phyloP scores from a whole-genome alignment of 2,329 filamentous ascomycete genomes.

The Fusarium euwallaceae region DNA sequence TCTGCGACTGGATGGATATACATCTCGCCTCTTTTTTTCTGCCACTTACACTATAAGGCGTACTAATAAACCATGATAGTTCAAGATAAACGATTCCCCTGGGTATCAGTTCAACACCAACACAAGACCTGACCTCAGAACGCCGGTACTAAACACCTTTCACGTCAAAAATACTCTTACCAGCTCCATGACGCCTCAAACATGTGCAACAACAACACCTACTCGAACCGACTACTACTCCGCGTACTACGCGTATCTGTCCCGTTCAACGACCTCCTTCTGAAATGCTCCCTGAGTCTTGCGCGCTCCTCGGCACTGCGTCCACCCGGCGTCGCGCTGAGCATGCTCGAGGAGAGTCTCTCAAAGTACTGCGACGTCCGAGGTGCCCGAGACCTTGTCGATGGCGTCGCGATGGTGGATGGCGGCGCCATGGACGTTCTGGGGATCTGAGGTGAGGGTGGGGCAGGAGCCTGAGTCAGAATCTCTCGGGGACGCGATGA shows the following conservation, averaged over 20 bases:
- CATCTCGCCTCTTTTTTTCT: neutral
- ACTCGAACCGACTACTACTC: slow-evolving; percentile 25
- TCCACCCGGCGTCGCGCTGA: slow-evolving; percentile 22
- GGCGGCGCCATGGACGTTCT: slow-evolving; percentile 36
- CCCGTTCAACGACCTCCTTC: slow-evolving; percentile 30
- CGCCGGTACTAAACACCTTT: neutral
- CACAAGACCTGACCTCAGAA: slow-evolving; percentile 13
- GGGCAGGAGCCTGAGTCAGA: slow-evolving; percentile 30
- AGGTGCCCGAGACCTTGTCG: slow-evolving; percentile 26
- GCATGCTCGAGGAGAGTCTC: slow-evolving; percentile 30
- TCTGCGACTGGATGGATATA: neutral
- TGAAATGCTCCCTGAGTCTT: slow-evolving; percentile 47
- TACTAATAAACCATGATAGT: slow-evolving; percentile 4
- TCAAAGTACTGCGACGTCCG: slow-evolving; percentile 42
- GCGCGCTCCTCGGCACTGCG: slow-evolving; percentile 41
- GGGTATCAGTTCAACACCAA: slow-evolving; percentile 26
- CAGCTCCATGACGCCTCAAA: neutral
- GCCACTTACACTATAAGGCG: neutral
- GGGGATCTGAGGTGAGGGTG: slow-evolving; percentile 34
- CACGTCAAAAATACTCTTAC: neutral
- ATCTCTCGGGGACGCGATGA: slow-evolving; percentile 13
- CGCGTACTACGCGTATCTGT: slow-evolving; percentile 1
- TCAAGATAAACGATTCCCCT: neutral
- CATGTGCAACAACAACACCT: neutral
- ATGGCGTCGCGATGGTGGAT: slow-evolving; percentile 28